phyloP scores from a whole-genome alignment of 805 yeast genomes.

The Saturnispora ahearnii region DNA sequence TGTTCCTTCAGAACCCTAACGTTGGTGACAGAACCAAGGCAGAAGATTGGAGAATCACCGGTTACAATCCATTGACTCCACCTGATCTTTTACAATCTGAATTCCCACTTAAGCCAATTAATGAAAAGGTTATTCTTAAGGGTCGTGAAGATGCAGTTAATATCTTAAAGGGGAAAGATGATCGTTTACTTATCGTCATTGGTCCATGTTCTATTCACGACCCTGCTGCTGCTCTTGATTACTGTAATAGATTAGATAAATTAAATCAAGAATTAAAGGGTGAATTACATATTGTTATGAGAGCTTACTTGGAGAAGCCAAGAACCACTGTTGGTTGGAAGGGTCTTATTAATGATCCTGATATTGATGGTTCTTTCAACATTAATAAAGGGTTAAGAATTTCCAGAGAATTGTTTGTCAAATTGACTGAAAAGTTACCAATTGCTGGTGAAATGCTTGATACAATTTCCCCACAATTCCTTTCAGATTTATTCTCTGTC shows the following conservation, averaged over 20 bases:
- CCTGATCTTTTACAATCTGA: constrained; percentile 90
- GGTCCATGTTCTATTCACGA: constrained; percentile 99
- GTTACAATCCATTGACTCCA: constrained; percentile 93
- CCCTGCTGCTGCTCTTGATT: constrained; percentile 84
- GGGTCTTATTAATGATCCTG: constrained; percentile 96
- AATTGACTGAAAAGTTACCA: constrained; percentile 76
- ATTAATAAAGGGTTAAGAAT: constrained; percentile 91
- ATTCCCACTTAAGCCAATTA: constrained; percentile 53
- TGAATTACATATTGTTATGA: constrained; percentile 84
- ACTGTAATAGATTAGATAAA: constrained; percentile 56
- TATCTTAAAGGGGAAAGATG: constrained; percentile 74
- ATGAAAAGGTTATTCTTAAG: constrained; percentile 53
- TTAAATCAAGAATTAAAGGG: constrained; percentile 54
- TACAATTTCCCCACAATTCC: constrained; percentile 93
- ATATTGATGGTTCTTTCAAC: constrained; percentile 83
- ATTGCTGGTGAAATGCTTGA: constrained; percentile 98
- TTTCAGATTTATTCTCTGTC: constrained; percentile 84
- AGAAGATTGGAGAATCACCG: constrained; percentile 73
- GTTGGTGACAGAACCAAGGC: constrained; percentile 74
- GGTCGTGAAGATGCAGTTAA: constrained; percentile 72
- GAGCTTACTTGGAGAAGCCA: constrained; percentile 97
- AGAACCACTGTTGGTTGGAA: constrained; percentile 99
- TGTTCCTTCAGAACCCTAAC: constrained; percentile 81
- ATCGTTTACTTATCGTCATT: constrained; percentile 77
- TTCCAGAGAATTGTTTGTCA: constrained; percentile 77